These are phyloP conservation scores for Lotmaria passim DNA, from an alignment of 208 protist species.

Conservation along the genomic window DNA sequence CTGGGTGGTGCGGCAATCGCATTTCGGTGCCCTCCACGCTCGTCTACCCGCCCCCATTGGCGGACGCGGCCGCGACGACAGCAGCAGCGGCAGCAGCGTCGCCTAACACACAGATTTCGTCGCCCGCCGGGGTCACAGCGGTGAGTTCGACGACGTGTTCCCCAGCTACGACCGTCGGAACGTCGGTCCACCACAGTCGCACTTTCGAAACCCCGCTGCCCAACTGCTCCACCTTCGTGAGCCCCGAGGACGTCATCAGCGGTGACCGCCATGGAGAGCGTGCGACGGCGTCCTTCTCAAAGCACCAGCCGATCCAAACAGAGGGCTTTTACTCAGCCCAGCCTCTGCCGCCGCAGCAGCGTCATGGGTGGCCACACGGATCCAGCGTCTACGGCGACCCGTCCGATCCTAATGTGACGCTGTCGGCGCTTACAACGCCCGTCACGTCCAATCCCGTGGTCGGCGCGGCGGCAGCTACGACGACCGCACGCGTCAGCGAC, in stretches of 20 bases:
- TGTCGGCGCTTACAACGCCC: slow-evolving; percentile 13
- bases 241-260: slow-evolving; percentile 13
- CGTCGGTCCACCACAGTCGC: slow-evolving; percentile 1
- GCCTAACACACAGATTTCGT: too few relatives aligned
- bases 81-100: neutral
- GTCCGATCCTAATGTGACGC: neutral
- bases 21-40: neutral
- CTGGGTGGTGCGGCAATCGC: neutral
- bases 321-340: neutral
- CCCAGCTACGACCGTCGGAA: neutral
- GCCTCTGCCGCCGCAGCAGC: slow-evolving; percentile 2
- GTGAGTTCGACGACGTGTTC: slow-evolving; percentile 19
- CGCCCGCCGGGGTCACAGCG: neutral
- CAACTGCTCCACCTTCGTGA: neutral
- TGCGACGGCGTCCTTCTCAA: neutral
- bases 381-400: neutral
- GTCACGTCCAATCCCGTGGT: neutral
- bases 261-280: neutral
- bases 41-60: neutral
- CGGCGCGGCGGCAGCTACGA: neutral
- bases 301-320: neutral
- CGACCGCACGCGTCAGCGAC: neutral
- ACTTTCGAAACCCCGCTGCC: slow-evolving; percentile 10
- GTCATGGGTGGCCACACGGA: neutral
- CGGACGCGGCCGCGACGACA: neutral